Conservation (phyloP, 345 rosid genomes). For the Dimocarpus longan region DNA sequence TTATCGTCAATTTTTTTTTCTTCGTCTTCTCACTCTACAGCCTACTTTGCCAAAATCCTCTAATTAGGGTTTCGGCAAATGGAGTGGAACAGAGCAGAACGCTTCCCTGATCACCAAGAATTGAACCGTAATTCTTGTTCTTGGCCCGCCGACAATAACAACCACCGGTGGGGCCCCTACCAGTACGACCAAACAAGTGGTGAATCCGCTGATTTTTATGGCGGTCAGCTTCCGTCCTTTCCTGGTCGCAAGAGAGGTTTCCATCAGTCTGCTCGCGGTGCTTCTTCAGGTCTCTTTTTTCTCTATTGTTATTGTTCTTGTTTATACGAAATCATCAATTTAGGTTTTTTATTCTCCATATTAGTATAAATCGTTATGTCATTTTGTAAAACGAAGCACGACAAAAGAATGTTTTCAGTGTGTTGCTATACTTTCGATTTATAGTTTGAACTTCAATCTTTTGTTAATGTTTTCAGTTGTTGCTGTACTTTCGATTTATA, state of each 20-base stretch:
- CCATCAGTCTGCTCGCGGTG: slow-evolving; percentile 28
- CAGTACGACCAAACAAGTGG: slow-evolving; percentile 36
- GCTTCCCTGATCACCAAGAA: slow-evolving; percentile 31
- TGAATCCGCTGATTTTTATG: slow-evolving; percentile 37
- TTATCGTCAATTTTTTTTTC: background rate
- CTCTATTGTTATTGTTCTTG: background rate
- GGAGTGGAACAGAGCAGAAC: slow-evolving; percentile 37
- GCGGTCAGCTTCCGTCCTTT: slow-evolving; percentile 23
- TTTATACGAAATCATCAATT: background rate
- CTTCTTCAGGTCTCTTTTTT: slow-evolving; percentile 33
- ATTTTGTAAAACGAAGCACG: background rate
- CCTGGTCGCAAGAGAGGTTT: slow-evolving; percentile 54
- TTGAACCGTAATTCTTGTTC: slow-evolving; percentile 28
- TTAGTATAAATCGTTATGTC: background rate
- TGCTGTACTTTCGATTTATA: background rate
- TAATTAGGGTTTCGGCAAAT: slow-evolving; percentile 20
- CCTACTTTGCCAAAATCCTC: background rate
- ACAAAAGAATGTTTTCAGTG: background rate
- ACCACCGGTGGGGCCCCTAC: slow-evolving; percentile 27
- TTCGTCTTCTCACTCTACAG: background rate
- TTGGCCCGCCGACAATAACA: slow-evolving; percentile 22
- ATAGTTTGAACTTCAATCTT: background rate
- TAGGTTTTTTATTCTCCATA: background rate
- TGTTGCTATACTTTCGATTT: slow-evolving; percentile 2
- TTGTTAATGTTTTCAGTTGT: background rate